Percentiles rank a stretch among this genome's conserved stretches.
Conservation (phyloP, 108 stramenopile genomes). For the Cyclotella sp. region DNA sequence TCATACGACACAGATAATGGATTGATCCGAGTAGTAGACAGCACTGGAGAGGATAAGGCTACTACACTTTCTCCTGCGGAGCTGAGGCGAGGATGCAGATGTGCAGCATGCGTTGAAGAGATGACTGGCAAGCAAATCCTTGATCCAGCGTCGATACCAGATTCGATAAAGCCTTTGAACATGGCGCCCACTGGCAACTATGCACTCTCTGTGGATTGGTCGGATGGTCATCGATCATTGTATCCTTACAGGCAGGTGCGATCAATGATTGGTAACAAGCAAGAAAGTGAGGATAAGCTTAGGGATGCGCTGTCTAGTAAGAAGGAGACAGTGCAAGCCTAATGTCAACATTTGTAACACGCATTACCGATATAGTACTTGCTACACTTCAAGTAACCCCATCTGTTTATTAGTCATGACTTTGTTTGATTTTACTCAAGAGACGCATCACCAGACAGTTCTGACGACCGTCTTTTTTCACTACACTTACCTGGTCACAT, state of each 20-base stretch:
- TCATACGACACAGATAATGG: constrained; percentile 56
- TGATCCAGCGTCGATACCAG: constrained; percentile 63
- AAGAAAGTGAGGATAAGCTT: neutral
- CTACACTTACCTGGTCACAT: neutral
- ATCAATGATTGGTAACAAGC: constrained; percentile 26
- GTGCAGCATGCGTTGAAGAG: constrained; percentile 92
- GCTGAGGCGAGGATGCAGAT: constrained; percentile 79
- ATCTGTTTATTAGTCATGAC: neutral
- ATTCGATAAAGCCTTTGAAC: constrained; percentile 61
- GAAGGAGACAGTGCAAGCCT: constrained; percentile 5
- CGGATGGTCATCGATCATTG: constrained; percentile 87
- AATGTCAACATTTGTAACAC: neutral
- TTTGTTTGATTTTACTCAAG: neutral
- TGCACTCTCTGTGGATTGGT: constrained; percentile 91
- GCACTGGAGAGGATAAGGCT: constrained; percentile 34
- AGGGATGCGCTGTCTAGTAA: neutral
- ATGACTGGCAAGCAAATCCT: constrained; percentile 88
- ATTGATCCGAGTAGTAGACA: constrained; percentile 40
- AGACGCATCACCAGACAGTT: no score
- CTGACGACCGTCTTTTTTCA: neutral
- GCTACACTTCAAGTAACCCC: neutral
- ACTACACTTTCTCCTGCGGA: constrained; percentile 62
- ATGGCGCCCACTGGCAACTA: constrained; percentile 87
- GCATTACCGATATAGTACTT: neutral
- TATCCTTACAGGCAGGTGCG: constrained; percentile 84